These are phyloP conservation scores for Aspergillus sergii DNA, from an alignment of 2,329 filamentous ascomycete genomes.

Conservation along the genomic window DNA sequence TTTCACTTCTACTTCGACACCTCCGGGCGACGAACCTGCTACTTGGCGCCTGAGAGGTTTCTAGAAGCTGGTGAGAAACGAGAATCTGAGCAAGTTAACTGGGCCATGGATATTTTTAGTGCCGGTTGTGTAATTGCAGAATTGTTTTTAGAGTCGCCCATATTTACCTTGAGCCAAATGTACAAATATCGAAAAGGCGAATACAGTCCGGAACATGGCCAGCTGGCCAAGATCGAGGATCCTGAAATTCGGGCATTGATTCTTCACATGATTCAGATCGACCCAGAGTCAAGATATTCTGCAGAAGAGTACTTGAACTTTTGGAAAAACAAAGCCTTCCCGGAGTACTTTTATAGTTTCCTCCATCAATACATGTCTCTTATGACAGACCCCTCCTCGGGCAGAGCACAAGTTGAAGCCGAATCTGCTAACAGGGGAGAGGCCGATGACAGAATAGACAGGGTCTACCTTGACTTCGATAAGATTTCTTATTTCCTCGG, in stretches of 20 bases:
- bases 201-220: slow-evolving; percentile 81
- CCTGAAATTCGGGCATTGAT: slow-evolving; percentile 85
- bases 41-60: slow-evolving; percentile 92
- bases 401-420: slow-evolving; percentile 70
- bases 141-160: slow-evolving; percentile 88
- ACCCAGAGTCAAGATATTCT: slow-evolving; percentile 87
- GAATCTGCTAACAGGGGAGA: slow-evolving; percentile 75
- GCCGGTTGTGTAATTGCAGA: slow-evolving; percentile 96
- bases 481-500: slow-evolving; percentile 96
- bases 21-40: slow-evolving; percentile 87
- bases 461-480: slow-evolving; percentile 92
- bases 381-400: slow-evolving; percentile 86
- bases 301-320: slow-evolving; percentile 93
- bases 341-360: slow-evolving; percentile 96
- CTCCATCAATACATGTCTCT: slow-evolving; percentile 97
- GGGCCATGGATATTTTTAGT: slow-evolving; percentile 99
- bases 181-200: slow-evolving; percentile 93
- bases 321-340: slow-evolving; percentile 90
- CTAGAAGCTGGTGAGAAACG: slow-evolving; percentile 69
- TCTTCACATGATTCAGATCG: slow-evolving; percentile 91
- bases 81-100: slow-evolving; percentile 67
- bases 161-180: slow-evolving; percentile 96
- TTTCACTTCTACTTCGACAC: slow-evolving; percentile 98
- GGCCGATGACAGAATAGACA: slow-evolving; percentile 89
- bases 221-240: slow-evolving; percentile 85